Evolutionary conservation across 2,329 filamentous ascomycete species (phyloP), one percentile per base, ranked within the genome.

Genomic region (Arachnopeziza araneosa): DNA sequence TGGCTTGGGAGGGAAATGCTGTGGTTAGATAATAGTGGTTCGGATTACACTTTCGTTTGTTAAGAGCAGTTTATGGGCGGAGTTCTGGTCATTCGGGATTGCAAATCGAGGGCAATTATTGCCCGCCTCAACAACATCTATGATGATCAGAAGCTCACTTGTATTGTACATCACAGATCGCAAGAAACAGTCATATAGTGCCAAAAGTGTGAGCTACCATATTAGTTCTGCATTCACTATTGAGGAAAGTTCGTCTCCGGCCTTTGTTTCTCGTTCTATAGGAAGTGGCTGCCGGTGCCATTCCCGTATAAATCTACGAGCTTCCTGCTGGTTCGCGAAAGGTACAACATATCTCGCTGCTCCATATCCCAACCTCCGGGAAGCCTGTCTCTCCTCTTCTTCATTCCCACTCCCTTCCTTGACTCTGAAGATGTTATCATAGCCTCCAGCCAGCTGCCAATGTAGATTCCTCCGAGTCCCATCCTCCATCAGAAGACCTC

Each of bases 1-100:
- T 62, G 76, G 78, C 57, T 65, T 80, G 60, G 81, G 86, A 71
- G 81, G 85, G 71, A 91, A 91, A 77, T 96, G 91, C 80, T 96
- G 91, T 74, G 17, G 36, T 44, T 96, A 86, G 78, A 73, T 62
- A 65, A 65, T 49, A 8, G 26, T 22, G 36, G 55, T 51, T 55
- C 22, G 57, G 55, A 53, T 60, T 55, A 59, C 55, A 58, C 57
- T 56, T 68, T 65, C 32, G 60, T 67, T 69, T 64, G 65, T 61
- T 68, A 67, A 67, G 64, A 68, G 64, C 64, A 68, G 66, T 60
- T 69, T 69, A 64, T 70, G 68, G 69, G 64, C 59, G 71, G 71
- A 71, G 70, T 72, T 71, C 26, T 68, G 69, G 70, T 66, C 63
- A 58, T 63, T 62, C 64, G 58, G 63, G 52, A 64, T 60, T 67